These are phyloP conservation scores for Citeromyces hawaiiensis DNA, from an alignment of 1,139 yeast species.

Conservation along the genomic window DNA sequence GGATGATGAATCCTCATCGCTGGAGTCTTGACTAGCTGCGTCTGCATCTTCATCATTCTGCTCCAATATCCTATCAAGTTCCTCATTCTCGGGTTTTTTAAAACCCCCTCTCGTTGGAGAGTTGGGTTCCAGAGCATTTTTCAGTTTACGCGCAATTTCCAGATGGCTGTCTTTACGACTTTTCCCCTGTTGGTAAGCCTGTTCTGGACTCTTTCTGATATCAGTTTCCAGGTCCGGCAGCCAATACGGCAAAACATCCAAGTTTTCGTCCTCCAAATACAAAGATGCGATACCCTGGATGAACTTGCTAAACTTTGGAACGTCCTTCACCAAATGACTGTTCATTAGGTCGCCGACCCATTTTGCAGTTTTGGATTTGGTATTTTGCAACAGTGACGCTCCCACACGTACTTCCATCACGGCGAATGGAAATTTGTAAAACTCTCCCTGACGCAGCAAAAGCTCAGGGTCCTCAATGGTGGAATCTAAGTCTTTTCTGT, in stretches of 20 bases:
- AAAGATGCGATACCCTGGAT: conserved; percentile 84
- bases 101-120: background rate
- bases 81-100: background rate
- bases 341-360: conserved; percentile 87
- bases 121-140: conserved; percentile 3
- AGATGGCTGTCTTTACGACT: conserved; percentile 10
- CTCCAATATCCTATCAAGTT: conserved; percentile 3
- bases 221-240: conserved; percentile 80
- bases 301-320: conserved; percentile 82
- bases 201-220: conserved; percentile 62
- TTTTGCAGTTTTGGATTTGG: conserved; percentile 30
- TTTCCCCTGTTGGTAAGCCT: conserved; percentile 32
- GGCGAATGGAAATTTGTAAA: conserved; percentile 73
- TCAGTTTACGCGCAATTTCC: conserved; percentile 4
- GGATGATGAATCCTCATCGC: conserved; percentile 7
- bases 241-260: conserved; percentile 92
- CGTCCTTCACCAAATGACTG: conserved; percentile 77
- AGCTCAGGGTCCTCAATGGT: conserved; percentile 56
- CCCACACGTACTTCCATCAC: conserved; percentile 82
- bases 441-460: conserved; percentile 78
- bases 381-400: conserved; percentile 29
- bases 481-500: conserved; percentile 80
- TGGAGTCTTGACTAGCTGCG: conserved; percentile 4
- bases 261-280: conserved; percentile 79
- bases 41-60: conserved; percentile 4